A percentile compares a stretch with the other conserved stretches of the same genome.
These are phyloP conservation scores for Malus hybrid DNA, from an alignment of 331 rosid genomes.

Conservation along the genomic window DNA sequence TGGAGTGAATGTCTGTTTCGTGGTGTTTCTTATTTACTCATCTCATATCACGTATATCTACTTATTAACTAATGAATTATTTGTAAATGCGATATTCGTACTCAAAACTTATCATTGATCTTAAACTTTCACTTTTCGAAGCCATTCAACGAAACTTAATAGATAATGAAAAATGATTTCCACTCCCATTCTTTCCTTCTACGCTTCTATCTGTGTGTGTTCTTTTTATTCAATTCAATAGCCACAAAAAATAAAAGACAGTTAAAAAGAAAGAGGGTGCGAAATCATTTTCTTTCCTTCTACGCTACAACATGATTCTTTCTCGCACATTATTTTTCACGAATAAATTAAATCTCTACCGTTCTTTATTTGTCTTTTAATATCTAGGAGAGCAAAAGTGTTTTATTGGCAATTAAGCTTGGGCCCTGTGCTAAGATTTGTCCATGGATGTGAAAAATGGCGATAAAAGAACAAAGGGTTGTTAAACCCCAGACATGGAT, in stretches of 20 bases:
- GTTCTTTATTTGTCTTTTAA: background rate
- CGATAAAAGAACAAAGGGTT: background rate
- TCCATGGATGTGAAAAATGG: background rate
- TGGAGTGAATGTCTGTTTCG: too few relatives aligned
- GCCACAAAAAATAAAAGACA: background rate
- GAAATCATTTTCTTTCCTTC: background rate
- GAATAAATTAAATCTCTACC: background rate
- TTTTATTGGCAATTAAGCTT: background rate
- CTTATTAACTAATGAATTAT: too few relatives aligned
- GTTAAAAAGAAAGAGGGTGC: too few relatives aligned
- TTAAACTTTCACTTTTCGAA: background rate
- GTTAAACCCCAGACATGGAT: constrained; percentile 9
- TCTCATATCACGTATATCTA: too few relatives aligned
- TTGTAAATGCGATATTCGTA: background rate
- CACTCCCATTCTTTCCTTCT: too few relatives aligned
- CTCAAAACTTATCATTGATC: background rate
- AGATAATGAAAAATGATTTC: background rate
- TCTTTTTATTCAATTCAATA: too few relatives aligned
- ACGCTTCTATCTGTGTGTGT: background rate
- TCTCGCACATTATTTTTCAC: background rate
- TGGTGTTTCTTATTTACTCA: too few relatives aligned
- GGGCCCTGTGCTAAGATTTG: background rate
- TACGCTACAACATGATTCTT: background rate
- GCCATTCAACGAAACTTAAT: background rate
- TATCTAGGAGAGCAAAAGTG: too few relatives aligned